phyloP scores from a whole-genome alignment of 257 asterid genomes.

The Nicotiana tomentosiformis region DNA sequence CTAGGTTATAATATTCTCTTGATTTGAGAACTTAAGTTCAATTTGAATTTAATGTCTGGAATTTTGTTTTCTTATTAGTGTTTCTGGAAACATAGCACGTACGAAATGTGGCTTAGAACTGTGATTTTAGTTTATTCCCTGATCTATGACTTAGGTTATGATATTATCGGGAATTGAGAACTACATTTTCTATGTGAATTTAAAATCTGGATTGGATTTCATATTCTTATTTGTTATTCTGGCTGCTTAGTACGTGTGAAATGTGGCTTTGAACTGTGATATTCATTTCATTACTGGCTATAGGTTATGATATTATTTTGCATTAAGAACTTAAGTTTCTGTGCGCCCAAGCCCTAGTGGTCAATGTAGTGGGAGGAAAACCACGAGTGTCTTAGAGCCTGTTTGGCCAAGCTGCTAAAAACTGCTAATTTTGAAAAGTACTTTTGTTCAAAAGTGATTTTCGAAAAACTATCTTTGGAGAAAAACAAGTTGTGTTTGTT shows the following conservation, averaged over 20 bases:
- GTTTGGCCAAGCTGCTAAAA: too few species aligned
- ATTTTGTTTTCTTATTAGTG: background rate
- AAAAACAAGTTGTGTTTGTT: too few species aligned
- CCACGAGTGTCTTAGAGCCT: background rate
- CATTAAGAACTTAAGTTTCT: background rate
- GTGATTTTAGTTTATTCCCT: background rate
- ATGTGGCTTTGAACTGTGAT: background rate
- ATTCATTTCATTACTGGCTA: background rate
- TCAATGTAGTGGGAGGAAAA: background rate
- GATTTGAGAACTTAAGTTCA: background rate
- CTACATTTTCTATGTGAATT: background rate
- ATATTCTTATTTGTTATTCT: background rate
- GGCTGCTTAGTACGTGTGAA: background rate
- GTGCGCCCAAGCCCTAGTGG: too few species aligned
- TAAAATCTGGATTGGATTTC: background rate
- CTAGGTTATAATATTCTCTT: background rate
- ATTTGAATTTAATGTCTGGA: background rate
- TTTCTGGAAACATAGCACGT: background rate
- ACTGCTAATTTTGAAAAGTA: too few species aligned
- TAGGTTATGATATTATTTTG: background rate
- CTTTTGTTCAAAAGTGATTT: too few species aligned
- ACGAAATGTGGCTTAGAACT: background rate
- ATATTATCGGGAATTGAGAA: background rate
- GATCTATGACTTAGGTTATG: background rate
- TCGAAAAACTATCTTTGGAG: too few species aligned